These are phyloP conservation scores for Oryza meridionalis DNA, from an alignment of 176 grass and related monocot genomes.

Conservation along the genomic window DNA sequence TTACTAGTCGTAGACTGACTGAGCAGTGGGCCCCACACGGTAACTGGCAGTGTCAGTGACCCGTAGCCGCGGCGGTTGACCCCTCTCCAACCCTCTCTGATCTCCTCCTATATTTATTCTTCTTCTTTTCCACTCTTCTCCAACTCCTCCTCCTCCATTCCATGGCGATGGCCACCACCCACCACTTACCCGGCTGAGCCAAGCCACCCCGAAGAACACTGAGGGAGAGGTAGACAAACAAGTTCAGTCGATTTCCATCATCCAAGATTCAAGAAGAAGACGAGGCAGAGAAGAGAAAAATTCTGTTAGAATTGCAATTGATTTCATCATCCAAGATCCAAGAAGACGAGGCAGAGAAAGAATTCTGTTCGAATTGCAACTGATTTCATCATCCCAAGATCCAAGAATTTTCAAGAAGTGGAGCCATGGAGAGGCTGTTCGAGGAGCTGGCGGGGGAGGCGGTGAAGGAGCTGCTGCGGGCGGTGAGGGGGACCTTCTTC, in stretches of 20 bases:
- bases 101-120: conserved; percentile 38
- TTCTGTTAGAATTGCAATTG: too few species aligned
- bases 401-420: background rate
- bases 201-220: background rate
- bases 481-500: conserved; percentile 57
- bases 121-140: background rate
- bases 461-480: conserved; percentile 63
- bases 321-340: background rate
- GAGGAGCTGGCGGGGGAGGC: conserved; percentile 66
- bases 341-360: background rate
- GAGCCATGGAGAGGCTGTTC: conserved; percentile 41
- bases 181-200: conserved; percentile 45
- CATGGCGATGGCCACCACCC: conserved; percentile 44
- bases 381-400: background rate
- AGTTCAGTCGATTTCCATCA: too few species aligned
- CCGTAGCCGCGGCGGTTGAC: conserved; percentile 37
- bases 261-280: too few species aligned
- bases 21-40: background rate
- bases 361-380: too few species aligned
- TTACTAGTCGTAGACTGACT: background rate
- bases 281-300: too few species aligned
- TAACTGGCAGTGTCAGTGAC: conserved; percentile 9
- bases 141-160: background rate
- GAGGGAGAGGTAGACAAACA: background rate
- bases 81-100: background rate